Base-by-base conservation (phyloP, 768 basidiomycete species). In the Rhodotorula kratochvilovae region DNA sequence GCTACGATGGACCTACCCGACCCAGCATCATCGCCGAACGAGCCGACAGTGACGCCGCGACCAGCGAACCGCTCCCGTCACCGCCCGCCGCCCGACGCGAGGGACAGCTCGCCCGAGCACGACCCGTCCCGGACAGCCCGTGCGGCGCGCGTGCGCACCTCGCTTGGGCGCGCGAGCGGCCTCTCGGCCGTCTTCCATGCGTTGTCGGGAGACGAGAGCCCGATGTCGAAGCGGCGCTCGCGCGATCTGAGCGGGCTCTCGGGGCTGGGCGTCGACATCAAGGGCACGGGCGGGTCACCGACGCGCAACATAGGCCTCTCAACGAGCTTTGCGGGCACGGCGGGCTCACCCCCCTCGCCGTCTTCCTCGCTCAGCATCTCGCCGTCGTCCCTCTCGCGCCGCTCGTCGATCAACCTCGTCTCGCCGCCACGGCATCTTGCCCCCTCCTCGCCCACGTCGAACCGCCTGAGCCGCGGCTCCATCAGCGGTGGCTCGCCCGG, bases 331-430 rank as follows among this genome's bases (percentile, higher is more conserved):
- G 53, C 61, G 36, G 27, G 54, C 1, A 54, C 45, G 48, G 62
- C 66, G 15, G 51, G 31, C 16, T 71, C 66, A 10, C 62, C 68
- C 31, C 66, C 68, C 6, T 71, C 70, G 45, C 50, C 69, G 11
- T 55, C 73, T 2, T 53, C 73, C 11, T 71, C 69, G 10, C 61
- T 63, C 42, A 63, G 67, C 68, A 50, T 45, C 23, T 66, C 68
- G 23, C 68, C 65, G 17, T 62, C 68, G 8, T 63, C 65, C 33
- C 56, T 70, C 39, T 70, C 68, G 8, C 73, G 73, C 39, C 68
- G 73, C 10, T 61, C 73, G 19, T 74, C 73, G 6, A 15, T 70
- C 72, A 67, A 60, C 57, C 66, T 74, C 65, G 68, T 63, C 11
- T 68, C 69, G 0, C 63, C 66, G 5, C 69, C 73, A 0, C 66